Base-by-base conservation (phyloP, 2,329 filamentous ascomycete genomes). In the Grosmannia penicillata region DNA sequence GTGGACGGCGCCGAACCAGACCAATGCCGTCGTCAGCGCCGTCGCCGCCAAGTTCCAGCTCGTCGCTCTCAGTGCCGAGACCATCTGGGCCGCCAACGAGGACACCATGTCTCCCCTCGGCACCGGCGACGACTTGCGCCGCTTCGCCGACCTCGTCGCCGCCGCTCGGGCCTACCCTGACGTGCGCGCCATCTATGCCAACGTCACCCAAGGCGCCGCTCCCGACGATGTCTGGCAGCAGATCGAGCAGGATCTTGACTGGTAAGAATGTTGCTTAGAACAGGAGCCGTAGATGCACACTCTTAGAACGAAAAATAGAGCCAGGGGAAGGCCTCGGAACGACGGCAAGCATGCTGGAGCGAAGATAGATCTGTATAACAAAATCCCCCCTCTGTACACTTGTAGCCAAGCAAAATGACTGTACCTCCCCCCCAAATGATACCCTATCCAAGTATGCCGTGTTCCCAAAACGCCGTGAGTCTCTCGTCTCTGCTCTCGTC, bases 1-100 rank as follows among this genome's bases (percentile, higher is more conserved):
- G 0, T 81, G 72, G 57, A 83, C 80, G 0, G 72, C 79, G 47
- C 75, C 81, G 0, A 69, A 65, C 9, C 66, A 72, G 43, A 81
- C 77, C 0, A 77, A 71, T 40, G 62, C 70, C 15, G 73, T 79
- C 2, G 75, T 75, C 3, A 67, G 81, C 43, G 63, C 65, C 11
- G 53, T 94, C n/a, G 66, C 72, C 4, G 66, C 71, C 46, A 63
- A 68, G 27, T 67, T 82, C 17, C 71, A 66, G 1, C 58, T 93
- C 43, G 71, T 79, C 42, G 71, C 93, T 33, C 62, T 80, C 39
- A 78, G 75, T 47, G 75, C 76, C 15, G 83, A 93, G 40, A 89
- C 95, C 37, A 69, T 94, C 31, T 95, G 84, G 78, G 73, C 79
- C 42, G 72, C 85, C 0, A 91, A 89, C 43, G 74, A 79, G 50